phyloP scores from a whole-genome alignment of 345 rosid genomes.

The Pugionium dolabratum region DNA sequence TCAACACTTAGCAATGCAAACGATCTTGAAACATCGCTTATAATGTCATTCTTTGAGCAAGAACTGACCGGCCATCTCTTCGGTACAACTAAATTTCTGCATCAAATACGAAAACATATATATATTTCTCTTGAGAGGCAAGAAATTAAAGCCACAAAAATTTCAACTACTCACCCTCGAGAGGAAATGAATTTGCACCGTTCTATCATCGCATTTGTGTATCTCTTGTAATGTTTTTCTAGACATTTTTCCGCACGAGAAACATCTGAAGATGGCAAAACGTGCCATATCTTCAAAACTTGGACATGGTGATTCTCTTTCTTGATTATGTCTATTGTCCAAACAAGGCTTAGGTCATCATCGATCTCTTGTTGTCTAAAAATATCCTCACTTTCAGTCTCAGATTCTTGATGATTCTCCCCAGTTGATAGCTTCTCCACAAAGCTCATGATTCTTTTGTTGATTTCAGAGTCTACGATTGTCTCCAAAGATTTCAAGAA shows the following conservation, averaged over 20 bases:
- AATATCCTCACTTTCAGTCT: constrained; percentile 36
- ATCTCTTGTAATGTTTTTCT: constrained; percentile 29
- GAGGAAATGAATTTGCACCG: constrained; percentile 28
- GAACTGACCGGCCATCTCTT: constrained; percentile 36
- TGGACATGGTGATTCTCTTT: constrained; percentile 35
- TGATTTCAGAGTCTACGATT: constrained; percentile 19
- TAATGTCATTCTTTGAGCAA: constrained; percentile 4
- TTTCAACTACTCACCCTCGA: constrained; percentile 33
- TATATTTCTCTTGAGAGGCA: neutral
- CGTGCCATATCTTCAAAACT: constrained; percentile 47
- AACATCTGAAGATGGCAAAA: constrained; percentile 32
- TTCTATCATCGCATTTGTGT: constrained; percentile 30
- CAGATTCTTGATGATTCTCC: constrained; percentile 48
- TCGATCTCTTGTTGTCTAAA: constrained; percentile 17
- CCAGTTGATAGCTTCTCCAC: constrained; percentile 42
- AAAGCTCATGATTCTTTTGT: constrained; percentile 23
- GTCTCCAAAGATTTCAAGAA: constrained; percentile 36
- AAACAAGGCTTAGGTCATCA: constrained; percentile 35
- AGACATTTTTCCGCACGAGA: constrained; percentile 27
- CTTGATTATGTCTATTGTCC: constrained; percentile 42
- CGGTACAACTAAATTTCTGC: constrained; percentile 38
- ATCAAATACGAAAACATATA: neutral
- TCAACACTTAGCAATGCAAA: constrained; percentile 30
- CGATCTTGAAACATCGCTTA: constrained; percentile 25
- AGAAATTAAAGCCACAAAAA: neutral